Base-by-base conservation (phyloP, 2,329 filamentous ascomycete genomes). In the Metarhizium brunneum region DNA sequence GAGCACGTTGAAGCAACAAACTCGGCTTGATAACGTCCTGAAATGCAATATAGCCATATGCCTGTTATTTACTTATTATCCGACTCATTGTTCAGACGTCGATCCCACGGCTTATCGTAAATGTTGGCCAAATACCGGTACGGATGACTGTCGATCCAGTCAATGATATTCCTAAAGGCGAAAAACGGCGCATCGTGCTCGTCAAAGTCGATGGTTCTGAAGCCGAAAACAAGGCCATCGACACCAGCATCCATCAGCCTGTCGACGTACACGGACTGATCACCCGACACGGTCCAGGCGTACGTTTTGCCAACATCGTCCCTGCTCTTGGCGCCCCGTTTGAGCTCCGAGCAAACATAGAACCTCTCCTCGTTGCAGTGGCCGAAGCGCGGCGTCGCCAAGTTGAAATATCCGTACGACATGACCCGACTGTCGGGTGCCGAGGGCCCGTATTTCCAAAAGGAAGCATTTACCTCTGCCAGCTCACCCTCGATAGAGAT, bases 101-200 rank as follows among this genome's bases (percentile, higher is more conserved):
- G 40, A 6, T 14, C 43, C 52, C 52, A 53, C 14, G 52, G 52
- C 42, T 47, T 47, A 14, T 53, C 52, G 0, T 20, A 42, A 29
- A n/a, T 10, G 14, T 7, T 53, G 13, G 52, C 52, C 25, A 53
- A 16, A 29, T 48, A 38, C 6, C 52, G 52, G 8, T 53, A 14
- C 11, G 52, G 43, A 48, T 48, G 52, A 3, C 10, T 11, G 14
- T 35, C 42, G 3, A 53, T 4, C 42, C 52, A 53, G 52, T 14
- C 20, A 1, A 10, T 53, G 16, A 73, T 74, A 25, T 25, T 25
- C 25, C 25, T 25, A 25, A 25, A 25, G 25, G 25, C 25, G 25
- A 25, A 25, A 25, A 25, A 25, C 25, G 25, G 25, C 25, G 25
- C 25, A 3, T 25, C 25, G 25, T 25, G 25, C 25, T 25, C 25